Conservation (phyloP, 306 rosid species). For the Rubus idaeus region DNA sequence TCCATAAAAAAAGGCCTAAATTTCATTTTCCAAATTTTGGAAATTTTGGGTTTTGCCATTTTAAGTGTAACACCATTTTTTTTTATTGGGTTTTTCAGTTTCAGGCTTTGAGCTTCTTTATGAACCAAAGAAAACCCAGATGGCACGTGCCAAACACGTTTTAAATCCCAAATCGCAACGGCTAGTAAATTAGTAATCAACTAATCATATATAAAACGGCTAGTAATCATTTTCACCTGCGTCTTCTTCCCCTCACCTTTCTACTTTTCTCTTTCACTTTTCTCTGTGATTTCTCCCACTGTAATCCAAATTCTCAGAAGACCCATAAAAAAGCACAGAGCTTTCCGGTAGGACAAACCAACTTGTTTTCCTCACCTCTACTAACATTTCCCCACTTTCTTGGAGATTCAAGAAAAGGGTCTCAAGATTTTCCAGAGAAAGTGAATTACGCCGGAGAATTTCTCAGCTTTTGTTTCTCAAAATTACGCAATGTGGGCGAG, state of each 20-base stretch:
- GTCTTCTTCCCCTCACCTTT: constrained; percentile 10
- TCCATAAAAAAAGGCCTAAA: no score
- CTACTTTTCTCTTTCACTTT: constrained; percentile 21
- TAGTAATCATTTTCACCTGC: background rate
- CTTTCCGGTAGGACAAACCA: background rate
- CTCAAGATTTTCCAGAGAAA: constrained; percentile 31
- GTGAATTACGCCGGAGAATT: background rate
- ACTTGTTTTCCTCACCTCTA: background rate
- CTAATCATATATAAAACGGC: no score
- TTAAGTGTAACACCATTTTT: no score
- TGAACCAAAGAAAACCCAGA: no score
- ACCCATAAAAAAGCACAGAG: constrained; percentile 7
- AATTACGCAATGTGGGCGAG: constrained; percentile 41
- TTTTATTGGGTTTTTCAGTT: no score
- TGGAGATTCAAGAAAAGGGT: constrained; percentile 27
- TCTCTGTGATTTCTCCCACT: constrained; percentile 25
- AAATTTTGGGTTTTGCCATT: no score
- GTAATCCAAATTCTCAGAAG: constrained; percentile 15
- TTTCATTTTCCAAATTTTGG: no score
- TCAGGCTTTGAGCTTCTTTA: no score
- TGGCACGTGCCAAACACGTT: background rate
- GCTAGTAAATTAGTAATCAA: background rate
- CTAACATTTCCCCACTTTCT: constrained; percentile 15
- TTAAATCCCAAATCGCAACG: background rate
- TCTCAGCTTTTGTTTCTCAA: background rate